Percentiles rank a stretch among this genome's conserved stretches.
phyloP scores from a whole-genome alignment of 352 stramenopile species.

The Globisporangium echinulatum region DNA sequence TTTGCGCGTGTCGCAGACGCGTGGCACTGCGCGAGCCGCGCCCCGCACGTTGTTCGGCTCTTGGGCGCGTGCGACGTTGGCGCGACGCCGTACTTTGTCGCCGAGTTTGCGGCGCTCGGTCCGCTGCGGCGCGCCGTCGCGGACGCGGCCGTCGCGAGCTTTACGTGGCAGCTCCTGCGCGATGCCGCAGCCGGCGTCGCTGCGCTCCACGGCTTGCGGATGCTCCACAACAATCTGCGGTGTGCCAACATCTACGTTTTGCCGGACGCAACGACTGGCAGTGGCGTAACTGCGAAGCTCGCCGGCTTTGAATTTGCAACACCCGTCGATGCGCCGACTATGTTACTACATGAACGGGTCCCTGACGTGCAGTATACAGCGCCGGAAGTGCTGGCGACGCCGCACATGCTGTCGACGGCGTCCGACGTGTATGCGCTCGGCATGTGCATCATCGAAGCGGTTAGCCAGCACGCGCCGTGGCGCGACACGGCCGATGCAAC shows the following conservation, averaged over 20 bases:
- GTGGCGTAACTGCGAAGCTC: neutral
- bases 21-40: neutral
- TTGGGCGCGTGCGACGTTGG: slow-evolving; percentile 4
- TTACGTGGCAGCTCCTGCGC: slow-evolving; percentile 1
- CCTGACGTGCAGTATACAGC: slow-evolving; percentile 14
- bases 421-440: slow-evolving; percentile 30
- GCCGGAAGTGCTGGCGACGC: slow-evolving; percentile 3
- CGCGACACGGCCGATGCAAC: too few relatives aligned
- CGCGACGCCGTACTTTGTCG: slow-evolving; percentile 3
- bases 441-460: slow-evolving; percentile 35
- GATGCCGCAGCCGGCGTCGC: neutral
- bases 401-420: too few relatives aligned
- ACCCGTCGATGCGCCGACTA: too few relatives aligned
- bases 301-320: slow-evolving; percentile 4
- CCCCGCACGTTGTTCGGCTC: slow-evolving; percentile 3
- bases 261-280: too few relatives aligned
- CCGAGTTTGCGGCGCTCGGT: slow-evolving; percentile 4
- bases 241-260: neutral
- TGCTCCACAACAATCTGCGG: slow-evolving; percentile 5
- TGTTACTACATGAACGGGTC: neutral
- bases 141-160: neutral
- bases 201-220: neutral
- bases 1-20: neutral
- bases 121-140: neutral
- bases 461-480: slow-evolving; percentile 7